Base-by-base conservation (phyloP, 768 basidiomycete species). In the Polyporus arcularius region DNA sequence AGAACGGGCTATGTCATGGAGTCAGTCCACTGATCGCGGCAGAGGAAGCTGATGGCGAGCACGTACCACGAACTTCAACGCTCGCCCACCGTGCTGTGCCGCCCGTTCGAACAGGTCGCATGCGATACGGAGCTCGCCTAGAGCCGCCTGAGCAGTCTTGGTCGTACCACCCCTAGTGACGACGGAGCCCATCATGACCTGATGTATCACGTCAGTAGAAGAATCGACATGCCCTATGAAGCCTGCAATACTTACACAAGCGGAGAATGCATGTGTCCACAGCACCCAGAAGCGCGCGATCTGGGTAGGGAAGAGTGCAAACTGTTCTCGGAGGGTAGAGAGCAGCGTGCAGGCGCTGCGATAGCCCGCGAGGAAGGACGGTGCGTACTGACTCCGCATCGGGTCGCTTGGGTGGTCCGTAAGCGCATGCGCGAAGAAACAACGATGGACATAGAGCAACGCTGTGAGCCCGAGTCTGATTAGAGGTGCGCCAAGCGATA, bases 141-240 rank as follows among this genome's bases (percentile, higher is more conserved):
- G 69, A 1, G 92, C 90, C 12, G 87, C 88, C 14, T 83, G 78
- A 0, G 89, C 89, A 18, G 88, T 85, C 69, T 88, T 90, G 1
- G 84, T 88, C 41, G 78, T 78, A 4, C 75, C 80, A 38, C 84
- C 82, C 55, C 87, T 86, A 12, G 87, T 90, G 1, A 89, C 88
- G n/a, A 92, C 83, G 9, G 90, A 88, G 11, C 87, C 83, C 42
- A 92, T 70, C 84, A 92, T 87, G 30, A 91, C 85, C 90, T 91
- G 47, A 35, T 18, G 31, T 50, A 42, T 45, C 32, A 47, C 60
- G 35, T 31, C 10, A 64, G 28, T 50, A 46, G 1, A 40, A 84
- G 80, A 54, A 88, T 84, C 63, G 85, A 81, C 15, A 76, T 75
- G 0, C 86, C 85, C 67, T 85, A 84, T 57, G 80, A 66, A 10